phyloP scores from a whole-genome alignment of 1,139 yeast species.

The Geotrichum histeridarum region DNA sequence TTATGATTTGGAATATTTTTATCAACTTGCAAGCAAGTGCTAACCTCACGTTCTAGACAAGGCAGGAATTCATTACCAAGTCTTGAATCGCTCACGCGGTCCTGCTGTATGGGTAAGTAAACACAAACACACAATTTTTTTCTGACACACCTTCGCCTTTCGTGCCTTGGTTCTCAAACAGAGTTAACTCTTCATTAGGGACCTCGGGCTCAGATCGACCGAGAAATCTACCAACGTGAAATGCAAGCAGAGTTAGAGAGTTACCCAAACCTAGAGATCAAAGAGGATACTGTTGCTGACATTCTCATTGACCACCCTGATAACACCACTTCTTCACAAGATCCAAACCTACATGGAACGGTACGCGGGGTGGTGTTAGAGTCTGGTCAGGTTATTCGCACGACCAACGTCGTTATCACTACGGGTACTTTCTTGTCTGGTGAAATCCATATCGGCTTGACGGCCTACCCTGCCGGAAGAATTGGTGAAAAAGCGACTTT shows the following conservation, averaged over 20 bases:
- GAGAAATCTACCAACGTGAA: slow-evolving; percentile 67
- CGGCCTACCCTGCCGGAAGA: slow-evolving; percentile 80
- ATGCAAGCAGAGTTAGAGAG: slow-evolving; percentile 65
- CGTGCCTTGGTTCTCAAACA: background rate
- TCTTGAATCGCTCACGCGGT: slow-evolving; percentile 82
- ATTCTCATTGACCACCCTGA: slow-evolving; percentile 53
- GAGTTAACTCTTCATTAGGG: slow-evolving; percentile 41
- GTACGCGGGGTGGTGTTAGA: slow-evolving; percentile 69
- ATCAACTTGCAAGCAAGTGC: background rate
- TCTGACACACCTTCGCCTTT: background rate
- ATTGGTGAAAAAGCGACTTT: slow-evolving; percentile 89
- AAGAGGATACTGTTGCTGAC: slow-evolving; percentile 80
- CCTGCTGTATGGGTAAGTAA: slow-evolving; percentile 75
- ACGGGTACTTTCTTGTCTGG: slow-evolving; percentile 95
- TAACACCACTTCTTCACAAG: slow-evolving; percentile 7
- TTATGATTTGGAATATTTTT: background rate
- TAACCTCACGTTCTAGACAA: slow-evolving; percentile 43
- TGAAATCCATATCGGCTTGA: slow-evolving; percentile 87
- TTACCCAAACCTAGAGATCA: slow-evolving; percentile 57
- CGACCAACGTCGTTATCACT: slow-evolving; percentile 74
- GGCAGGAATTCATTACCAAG: slow-evolving; percentile 90
- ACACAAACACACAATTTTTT: background rate
- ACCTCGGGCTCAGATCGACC: slow-evolving; percentile 92
- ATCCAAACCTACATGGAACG: slow-evolving; percentile 33
- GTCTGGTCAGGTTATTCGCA: slow-evolving; percentile 56